phyloP scores from a whole-genome alignment of 345 rosid species.

The Eucalyptus albens region DNA sequence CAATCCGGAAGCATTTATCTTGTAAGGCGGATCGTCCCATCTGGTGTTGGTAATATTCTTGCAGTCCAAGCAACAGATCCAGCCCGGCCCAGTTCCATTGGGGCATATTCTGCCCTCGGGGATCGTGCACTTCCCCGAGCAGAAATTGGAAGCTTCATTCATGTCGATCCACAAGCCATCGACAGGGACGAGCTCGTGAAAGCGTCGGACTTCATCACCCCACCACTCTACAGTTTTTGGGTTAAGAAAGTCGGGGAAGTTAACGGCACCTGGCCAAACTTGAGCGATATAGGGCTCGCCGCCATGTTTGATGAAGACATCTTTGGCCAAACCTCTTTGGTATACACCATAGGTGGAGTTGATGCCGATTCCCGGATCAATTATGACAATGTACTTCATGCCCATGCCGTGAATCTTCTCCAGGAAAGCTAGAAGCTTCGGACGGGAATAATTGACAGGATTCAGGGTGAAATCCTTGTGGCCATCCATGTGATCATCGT shows the following conservation, averaged over 20 bases:
- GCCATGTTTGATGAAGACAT: constrained; percentile 81
- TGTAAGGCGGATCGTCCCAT: constrained; percentile 98
- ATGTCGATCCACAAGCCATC: constrained; percentile 97
- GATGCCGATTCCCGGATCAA: constrained; percentile 73
- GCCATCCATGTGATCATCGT: constrained; percentile 96
- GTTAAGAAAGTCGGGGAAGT: constrained; percentile 96
- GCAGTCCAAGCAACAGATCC: constrained; percentile 97
- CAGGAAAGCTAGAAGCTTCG: constrained; percentile 70
- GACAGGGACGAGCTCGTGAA: constrained; percentile 82
- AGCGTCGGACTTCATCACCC: constrained; percentile 81
- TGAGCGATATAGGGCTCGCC: constrained; percentile 88
- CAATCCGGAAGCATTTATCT: constrained; percentile 80
- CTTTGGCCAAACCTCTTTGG: constrained; percentile 69
- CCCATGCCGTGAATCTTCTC: constrained; percentile 74
- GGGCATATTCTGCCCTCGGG: constrained; percentile 67
- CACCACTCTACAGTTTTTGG: constrained; percentile 89
- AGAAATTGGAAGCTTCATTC: constrained; percentile 95
- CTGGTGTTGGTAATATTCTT: constrained; percentile 74
- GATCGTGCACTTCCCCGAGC: constrained; percentile 63
- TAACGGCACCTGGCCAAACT: constrained; percentile 97
- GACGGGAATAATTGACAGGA: constrained; percentile 54
- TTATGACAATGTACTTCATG: constrained; percentile 86
- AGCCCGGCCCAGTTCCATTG: constrained; percentile 79
- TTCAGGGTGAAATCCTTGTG: constrained; percentile 90
- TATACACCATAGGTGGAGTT: constrained; percentile 69